Base-by-base conservation (phyloP, 2,329 filamentous ascomycete genomes). In the Didymella glomerata region DNA sequence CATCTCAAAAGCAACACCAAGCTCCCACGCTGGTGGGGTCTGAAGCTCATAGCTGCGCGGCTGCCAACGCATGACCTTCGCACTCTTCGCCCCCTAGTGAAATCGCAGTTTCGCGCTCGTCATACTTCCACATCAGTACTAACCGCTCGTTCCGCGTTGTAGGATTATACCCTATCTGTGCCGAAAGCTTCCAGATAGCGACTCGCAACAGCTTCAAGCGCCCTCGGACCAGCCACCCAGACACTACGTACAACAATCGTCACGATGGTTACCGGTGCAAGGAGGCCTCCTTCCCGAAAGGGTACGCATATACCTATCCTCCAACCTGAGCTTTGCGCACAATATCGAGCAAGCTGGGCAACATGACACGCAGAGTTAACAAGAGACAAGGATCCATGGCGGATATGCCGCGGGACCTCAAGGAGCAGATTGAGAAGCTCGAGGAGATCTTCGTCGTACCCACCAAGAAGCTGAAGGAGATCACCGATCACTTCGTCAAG, bases 401-500 rank as follows among this genome's bases (percentile, higher is more conserved):
- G 78, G 92, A 97, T 82, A 86, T 97, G 78, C 93, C 94, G 65
- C 90, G 92, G 81, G 88, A 92, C 79, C 86, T 97, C 66, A 82
- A 92, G 76, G 78, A 84, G 53, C 90, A 97, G 80, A 93, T 98
- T 74, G 88, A 91, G 77, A 84, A 86, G 62, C 85, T 98, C 24
- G 95, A 98, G 82, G 85, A 93, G 57, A 79, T 90, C 53, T 97
- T 99, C 79, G 90, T 88, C 11, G 88, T 98, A 45, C 86, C 90
- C 66, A 85, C 85, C 0, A 80, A 85, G 36, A 96, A 91, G 82
- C 87, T 98, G 55, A 98, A 98, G 85, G 80, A 90, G 66, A 93
- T 99, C 73, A 94, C 92, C 41, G 84, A 91, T 52, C 94, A 97
- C 78, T 99, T 99, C 77, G 84, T 96, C 49, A 85, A 84, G 32